Conservation (phyloP, 345 rosid species). For the Punica granatum region DNA sequence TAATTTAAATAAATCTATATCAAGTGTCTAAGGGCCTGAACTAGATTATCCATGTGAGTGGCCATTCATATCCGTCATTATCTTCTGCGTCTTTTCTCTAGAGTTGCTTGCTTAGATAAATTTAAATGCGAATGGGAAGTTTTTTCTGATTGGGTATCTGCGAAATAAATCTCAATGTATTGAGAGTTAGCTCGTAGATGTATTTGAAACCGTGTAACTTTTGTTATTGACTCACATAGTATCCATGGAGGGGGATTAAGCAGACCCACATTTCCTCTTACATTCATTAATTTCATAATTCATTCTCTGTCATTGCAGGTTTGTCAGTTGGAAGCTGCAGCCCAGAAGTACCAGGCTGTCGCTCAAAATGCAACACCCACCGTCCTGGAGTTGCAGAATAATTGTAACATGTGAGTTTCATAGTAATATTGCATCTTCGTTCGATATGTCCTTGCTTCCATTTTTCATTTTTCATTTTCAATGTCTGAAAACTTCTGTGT, state of each 20-base stretch:
- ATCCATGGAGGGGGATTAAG: neutral
- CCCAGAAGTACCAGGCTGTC: constrained; percentile 86
- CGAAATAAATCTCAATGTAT: neutral
- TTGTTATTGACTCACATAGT: neutral
- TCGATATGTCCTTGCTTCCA: neutral
- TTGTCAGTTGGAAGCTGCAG: constrained; percentile 80
- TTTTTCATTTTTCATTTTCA: neutral
- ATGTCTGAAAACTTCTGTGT: neutral
- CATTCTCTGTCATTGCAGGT: constrained; percentile 40
- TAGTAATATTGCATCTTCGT: neutral
- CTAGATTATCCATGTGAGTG: neutral
- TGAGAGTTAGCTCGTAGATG: neutral
- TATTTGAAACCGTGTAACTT: neutral
- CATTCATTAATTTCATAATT: constrained; percentile 1
- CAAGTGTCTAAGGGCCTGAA: neutral
- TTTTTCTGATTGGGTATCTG: neutral
- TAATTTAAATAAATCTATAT: neutral
- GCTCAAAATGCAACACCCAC: constrained; percentile 76
- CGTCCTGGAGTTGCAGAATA: constrained; percentile 73
- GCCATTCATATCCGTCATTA: neutral
- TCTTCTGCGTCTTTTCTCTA: neutral
- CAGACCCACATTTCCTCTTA: neutral
- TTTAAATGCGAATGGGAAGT: neutral
- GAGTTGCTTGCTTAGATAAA: neutral
- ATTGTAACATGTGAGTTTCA: constrained; percentile 72